Conservation (phyloP, 2,329 filamentous ascomycete species). For the Venturia nashicola region DNA sequence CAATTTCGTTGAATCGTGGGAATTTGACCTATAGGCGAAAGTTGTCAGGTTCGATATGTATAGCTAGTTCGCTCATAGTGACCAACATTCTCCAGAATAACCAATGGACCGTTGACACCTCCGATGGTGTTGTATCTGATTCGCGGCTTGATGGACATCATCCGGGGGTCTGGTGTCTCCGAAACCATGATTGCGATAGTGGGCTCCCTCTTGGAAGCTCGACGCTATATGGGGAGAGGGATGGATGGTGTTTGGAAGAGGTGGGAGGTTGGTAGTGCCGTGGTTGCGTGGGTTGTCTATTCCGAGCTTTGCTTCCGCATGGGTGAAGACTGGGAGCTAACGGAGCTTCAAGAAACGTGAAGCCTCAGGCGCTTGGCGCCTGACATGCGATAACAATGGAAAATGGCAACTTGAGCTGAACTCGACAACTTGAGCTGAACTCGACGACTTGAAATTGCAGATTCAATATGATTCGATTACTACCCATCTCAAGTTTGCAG, state of each 20-base stretch:
- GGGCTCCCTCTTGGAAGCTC: background rate
- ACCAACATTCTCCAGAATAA: conserved; percentile 90
- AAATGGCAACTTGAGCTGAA: background rate
- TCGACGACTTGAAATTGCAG: too few relatives aligned
- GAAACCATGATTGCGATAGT: conserved; percentile 18
- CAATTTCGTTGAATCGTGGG: conserved; percentile 94
- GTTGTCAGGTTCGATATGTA: conserved; percentile 1
- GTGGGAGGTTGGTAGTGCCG: background rate
- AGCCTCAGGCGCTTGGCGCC: background rate
- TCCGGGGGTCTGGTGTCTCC: conserved; percentile 32
- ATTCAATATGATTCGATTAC: too few relatives aligned
- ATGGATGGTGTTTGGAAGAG: background rate
- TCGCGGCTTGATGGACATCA: conserved; percentile 51
- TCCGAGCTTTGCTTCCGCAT: background rate
- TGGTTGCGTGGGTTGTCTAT: background rate
- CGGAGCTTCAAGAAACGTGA: background rate
- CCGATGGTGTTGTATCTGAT: conserved; percentile 97
- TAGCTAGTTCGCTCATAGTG: conserved; percentile 5
- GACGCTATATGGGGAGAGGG: background rate
- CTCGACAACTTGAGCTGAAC: too few relatives aligned
- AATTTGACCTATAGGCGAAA: conserved; percentile 68
- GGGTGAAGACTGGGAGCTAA: background rate
- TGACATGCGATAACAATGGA: background rate
- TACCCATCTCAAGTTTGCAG: too few relatives aligned
- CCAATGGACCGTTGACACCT: conserved; percentile 93